phyloP scores from a whole-genome alignment of 2,329 filamentous ascomycete genomes.

The Talaromyces sp. region DNA sequence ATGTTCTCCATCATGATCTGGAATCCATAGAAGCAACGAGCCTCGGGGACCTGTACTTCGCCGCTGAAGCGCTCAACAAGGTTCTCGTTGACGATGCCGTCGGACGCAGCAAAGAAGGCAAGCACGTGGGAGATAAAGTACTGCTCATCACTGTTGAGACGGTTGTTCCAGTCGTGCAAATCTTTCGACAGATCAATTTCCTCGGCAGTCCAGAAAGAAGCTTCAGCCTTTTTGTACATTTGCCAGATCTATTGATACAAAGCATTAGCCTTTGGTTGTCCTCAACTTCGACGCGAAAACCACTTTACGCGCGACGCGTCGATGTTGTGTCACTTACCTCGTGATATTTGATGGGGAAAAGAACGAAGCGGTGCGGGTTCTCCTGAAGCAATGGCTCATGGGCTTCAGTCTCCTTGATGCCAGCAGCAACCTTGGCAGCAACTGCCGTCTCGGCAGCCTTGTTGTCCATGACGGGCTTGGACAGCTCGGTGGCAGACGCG shows the following conservation, averaged over 20 bases:
- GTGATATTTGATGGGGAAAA: conserved; percentile 99
- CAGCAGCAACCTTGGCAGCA: conserved; percentile 41
- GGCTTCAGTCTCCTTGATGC: conserved; percentile 64
- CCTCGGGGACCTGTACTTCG: conserved; percentile 95
- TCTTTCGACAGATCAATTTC: conserved; percentile 99
- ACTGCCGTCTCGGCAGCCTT: conserved; percentile 31
- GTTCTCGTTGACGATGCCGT: conserved; percentile 99
- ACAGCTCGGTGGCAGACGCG: conserved; percentile 52
- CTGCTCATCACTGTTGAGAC: conserved; percentile 90
- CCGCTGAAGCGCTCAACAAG: conserved; percentile 94
- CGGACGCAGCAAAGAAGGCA: conserved; percentile 97
- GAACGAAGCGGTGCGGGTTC: conserved; percentile 92
- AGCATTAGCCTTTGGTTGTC: conserved; percentile 30
- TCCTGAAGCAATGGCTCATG: conserved; percentile 91
- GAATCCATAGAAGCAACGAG: conserved; percentile 99
- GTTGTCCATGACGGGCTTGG: conserved; percentile 51
- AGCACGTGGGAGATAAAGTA: conserved; percentile 99
- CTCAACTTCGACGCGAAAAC: conserved; percentile 22
- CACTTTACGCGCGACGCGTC: conserved; percentile 67
- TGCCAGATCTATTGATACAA: conserved; percentile 77
- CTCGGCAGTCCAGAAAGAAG: conserved; percentile 99
- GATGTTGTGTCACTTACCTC: conserved; percentile 64
- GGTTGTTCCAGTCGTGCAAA: conserved; percentile 98
- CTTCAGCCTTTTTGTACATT: conserved; percentile 99
- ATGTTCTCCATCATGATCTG: conserved; percentile 99